A percentile compares a stretch with the other conserved stretches of the same genome.
These are phyloP conservation scores for Penicillium rolfsii DNA, from an alignment of 2,329 filamentous ascomycete species.

Conservation along the genomic window DNA sequence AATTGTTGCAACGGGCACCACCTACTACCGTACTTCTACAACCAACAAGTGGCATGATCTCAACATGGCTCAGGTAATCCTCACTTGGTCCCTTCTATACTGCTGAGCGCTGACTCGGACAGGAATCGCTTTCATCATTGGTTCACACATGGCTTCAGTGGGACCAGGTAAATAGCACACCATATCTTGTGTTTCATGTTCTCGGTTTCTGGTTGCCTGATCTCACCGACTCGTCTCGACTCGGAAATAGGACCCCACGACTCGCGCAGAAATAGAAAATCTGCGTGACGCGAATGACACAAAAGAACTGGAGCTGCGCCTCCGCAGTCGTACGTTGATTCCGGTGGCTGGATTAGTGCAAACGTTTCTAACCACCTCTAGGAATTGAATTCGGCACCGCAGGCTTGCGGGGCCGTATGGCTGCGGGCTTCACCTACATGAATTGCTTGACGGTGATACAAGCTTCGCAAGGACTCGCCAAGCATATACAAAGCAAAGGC, in stretches of 20 bases:
- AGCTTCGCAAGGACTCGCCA: slow-evolving; percentile 67
- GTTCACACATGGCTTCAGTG: slow-evolving; percentile 62
- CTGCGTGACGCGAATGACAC: slow-evolving; percentile 52
- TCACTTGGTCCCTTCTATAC: not conserved
- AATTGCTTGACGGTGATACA: slow-evolving; percentile 64
- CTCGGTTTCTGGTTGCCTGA: slow-evolving; percentile 20
- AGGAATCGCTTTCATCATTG: slow-evolving; percentile 46
- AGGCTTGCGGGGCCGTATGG: slow-evolving; percentile 66
- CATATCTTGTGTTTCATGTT: not conserved
- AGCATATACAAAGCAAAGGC: slow-evolving; percentile 57
- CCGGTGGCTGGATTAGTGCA: not conserved
- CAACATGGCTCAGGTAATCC: slow-evolving; percentile 28
- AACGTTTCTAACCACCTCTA: slow-evolving; percentile 26
- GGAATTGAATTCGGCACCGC: slow-evolving; percentile 65
- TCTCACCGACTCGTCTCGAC: slow-evolving; percentile 11
- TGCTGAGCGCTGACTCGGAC: slow-evolving; percentile 12
- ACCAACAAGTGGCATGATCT: slow-evolving; percentile 24
- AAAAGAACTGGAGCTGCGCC: slow-evolving; percentile 56
- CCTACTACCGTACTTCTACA: slow-evolving; percentile 9
- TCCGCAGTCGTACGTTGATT: slow-evolving; percentile 50
- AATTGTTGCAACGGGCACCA: not conserved
- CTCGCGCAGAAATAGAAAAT: slow-evolving; percentile 58
- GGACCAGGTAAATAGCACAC: slow-evolving; percentile 48
- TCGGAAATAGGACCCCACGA: slow-evolving; percentile 51
- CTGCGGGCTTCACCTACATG: slow-evolving; percentile 65